Base-by-base conservation (phyloP, 1,139 yeast species). In the Saccharomyces hybrid region DNA sequence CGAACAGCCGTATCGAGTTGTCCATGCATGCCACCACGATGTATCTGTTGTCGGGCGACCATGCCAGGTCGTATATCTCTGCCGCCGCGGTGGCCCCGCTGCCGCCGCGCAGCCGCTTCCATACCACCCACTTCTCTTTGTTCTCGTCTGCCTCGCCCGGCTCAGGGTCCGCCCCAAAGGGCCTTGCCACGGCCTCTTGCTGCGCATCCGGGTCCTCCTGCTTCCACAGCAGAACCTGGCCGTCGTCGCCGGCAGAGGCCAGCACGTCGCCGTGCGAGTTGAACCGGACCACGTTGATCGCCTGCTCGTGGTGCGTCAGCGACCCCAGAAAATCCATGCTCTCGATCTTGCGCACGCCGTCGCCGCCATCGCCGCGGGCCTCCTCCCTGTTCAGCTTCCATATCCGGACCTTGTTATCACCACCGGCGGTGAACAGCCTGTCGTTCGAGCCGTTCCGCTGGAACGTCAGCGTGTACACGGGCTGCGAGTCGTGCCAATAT, bases 221-320 rank as follows among this genome's bases (percentile, higher is more conserved):
- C 48, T 75, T 76, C 99, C 99, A 93, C 42, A 93, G 70, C 58
- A 91, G 76, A 16, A 93, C 78, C 9, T 85, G 81, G 0, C 99
- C 99, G 67, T 93, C 99, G 66, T 93, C 99, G 2, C 97, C 96
- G 0, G 96, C 97, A 0, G 95, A 80, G 0, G 98, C 99, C 42
- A 93, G 72, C 9, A 79, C 60, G 42, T 78, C 76, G 0, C 95
- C 95, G 3, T 68, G 71, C 1, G 85, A 83, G 65, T 84, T 63
- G 67, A 90, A 93, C 53, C 96, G 75, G 5, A 89, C 96, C 34
- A 82, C 90, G 68, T 93, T 93, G 23, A 93, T 97, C 0, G 99
- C 96, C 69, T 90, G 96, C 2, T 95, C 87, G 67, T 95, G 99
- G 62, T 90, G 90, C 3, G 84, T 71, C 51, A 95, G 75, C 0